phyloP scores from a whole-genome alignment of 805 yeast genomes.

The Pichia paraexigua region DNA sequence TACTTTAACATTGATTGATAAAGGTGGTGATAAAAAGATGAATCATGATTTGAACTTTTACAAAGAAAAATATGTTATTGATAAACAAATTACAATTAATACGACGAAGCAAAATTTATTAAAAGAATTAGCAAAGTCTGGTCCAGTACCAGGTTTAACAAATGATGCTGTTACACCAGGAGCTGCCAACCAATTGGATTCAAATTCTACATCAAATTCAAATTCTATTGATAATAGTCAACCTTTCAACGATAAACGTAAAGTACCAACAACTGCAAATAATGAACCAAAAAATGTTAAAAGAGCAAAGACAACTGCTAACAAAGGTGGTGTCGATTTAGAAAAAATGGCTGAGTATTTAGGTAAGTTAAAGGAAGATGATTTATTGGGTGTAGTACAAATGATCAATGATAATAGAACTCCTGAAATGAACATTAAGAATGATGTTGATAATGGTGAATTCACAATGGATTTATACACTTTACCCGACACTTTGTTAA shows the following conservation, averaged over 20 bases:
- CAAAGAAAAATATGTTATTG: conserved; percentile 67
- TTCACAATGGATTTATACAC: conserved; percentile 94
- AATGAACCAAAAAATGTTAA: conserved; percentile 36
- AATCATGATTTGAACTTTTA: conserved; percentile 85
- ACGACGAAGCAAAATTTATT: conserved; percentile 65
- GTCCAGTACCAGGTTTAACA: conserved; percentile 53
- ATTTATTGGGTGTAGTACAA: conserved; percentile 87
- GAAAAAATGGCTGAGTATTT: conserved; percentile 87
- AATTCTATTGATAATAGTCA: conserved; percentile 6
- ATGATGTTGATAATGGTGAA: conserved; percentile 94
- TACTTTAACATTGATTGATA: conserved; percentile 67
- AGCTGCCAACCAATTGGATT: neutral
- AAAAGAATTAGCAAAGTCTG: conserved; percentile 69
- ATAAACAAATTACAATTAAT: conserved; percentile 72
- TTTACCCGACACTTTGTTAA: conserved; percentile 81
- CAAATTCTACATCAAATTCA: neutral
- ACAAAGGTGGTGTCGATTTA: conserved; percentile 74
- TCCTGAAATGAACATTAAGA: conserved; percentile 89
- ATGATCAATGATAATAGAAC: conserved; percentile 96
- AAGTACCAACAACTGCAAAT: conserved; percentile 13
- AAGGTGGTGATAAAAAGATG: conserved; percentile 80
- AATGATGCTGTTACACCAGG: neutral
- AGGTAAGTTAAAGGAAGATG: conserved; percentile 85
- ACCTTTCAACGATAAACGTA: conserved; percentile 14
- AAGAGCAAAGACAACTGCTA: conserved; percentile 47